These are phyloP conservation scores for Aureobasidium sp. DNA, from an alignment of 2,329 filamentous ascomycete genomes.

Conservation along the genomic window DNA sequence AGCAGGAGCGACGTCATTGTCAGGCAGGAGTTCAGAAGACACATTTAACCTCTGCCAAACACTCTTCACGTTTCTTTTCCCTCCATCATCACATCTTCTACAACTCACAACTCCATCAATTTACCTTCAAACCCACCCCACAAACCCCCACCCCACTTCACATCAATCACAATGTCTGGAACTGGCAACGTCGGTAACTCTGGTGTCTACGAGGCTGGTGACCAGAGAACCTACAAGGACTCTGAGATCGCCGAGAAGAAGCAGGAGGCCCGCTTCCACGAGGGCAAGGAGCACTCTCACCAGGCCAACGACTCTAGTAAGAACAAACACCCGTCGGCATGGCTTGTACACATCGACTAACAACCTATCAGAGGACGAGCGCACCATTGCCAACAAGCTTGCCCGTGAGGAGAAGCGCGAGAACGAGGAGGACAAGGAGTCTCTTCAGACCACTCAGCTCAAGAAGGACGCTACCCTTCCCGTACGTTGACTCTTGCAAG, in stretches of 20 bases:
- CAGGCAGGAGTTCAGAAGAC: neutral
- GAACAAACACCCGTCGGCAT: slow-evolving; percentile 18
- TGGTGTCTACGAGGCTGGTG: slow-evolving; percentile 63
- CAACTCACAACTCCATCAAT: slow-evolving; percentile 8
- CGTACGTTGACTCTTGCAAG: slow-evolving; percentile 19
- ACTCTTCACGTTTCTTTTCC: slow-evolving; percentile 5
- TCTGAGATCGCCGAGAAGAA: slow-evolving; percentile 36
- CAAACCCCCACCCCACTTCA: neutral
- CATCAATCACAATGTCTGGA: slow-evolving; percentile 37
- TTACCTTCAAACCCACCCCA: neutral
- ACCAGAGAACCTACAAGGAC: slow-evolving; percentile 54
- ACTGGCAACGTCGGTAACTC: slow-evolving; percentile 54
- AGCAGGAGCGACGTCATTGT: neutral
- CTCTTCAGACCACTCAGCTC: slow-evolving; percentile 28
- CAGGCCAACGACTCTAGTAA: slow-evolving; percentile 61
- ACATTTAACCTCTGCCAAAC: slow-evolving; percentile 11
- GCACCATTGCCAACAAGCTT: slow-evolving; percentile 62
- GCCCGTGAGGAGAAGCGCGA: slow-evolving; percentile 51
- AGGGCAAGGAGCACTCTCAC: slow-evolving; percentile 65
- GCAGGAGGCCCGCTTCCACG: slow-evolving; percentile 54
- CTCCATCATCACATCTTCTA: slow-evolving; percentile 7
- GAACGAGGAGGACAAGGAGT: slow-evolving; percentile 32
- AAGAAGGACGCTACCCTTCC: slow-evolving; percentile 53
- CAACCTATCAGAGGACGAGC: slow-evolving; percentile 53
- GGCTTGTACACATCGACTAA: slow-evolving; percentile 1